phyloP scores from a whole-genome alignment of 75 land plant genomes.

The Sequoia sempervirens region DNA sequence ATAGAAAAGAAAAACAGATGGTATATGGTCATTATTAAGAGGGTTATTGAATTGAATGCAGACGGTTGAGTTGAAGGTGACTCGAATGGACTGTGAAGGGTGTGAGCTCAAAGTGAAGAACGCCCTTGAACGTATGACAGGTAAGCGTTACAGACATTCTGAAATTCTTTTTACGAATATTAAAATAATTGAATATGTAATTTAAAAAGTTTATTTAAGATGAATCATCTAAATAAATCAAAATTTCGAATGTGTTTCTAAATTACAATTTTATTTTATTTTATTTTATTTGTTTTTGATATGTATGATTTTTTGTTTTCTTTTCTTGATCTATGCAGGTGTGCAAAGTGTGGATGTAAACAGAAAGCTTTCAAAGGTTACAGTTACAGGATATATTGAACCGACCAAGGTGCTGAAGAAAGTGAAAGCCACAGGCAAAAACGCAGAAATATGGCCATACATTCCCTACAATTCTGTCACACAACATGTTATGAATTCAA shows the following conservation, averaged over 20 bases:
- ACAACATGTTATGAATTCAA: constrained; percentile 14
- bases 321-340: constrained; percentile 7
- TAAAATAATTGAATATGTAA: too few species aligned
- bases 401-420: constrained; percentile 38
- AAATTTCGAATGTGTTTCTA: too few species aligned
- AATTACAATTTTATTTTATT: too few species aligned
- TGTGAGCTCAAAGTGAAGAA: constrained; percentile 44
- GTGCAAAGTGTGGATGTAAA: constrained; percentile 43
- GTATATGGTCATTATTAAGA: too few species aligned
- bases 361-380: constrained; percentile 45
- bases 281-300: too few species aligned
- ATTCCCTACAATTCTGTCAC: constrained; percentile 25
- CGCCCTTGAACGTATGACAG: constrained; percentile 31
- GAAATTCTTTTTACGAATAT: neutral
- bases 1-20: neutral
- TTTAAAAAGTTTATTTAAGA: too few species aligned
- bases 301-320: too few species aligned
- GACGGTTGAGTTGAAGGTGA: constrained; percentile 45
- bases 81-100: constrained; percentile 56
- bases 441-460: constrained; percentile 48
- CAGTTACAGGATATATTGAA: constrained; percentile 39
- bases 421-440: constrained; percentile 28
- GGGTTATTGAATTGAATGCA: neutral
- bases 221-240: too few species aligned
- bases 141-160: neutral